These are phyloP conservation scores for Scorias spongiosa DNA, from an alignment of 2,329 filamentous ascomycete genomes.

Conservation along the genomic window DNA sequence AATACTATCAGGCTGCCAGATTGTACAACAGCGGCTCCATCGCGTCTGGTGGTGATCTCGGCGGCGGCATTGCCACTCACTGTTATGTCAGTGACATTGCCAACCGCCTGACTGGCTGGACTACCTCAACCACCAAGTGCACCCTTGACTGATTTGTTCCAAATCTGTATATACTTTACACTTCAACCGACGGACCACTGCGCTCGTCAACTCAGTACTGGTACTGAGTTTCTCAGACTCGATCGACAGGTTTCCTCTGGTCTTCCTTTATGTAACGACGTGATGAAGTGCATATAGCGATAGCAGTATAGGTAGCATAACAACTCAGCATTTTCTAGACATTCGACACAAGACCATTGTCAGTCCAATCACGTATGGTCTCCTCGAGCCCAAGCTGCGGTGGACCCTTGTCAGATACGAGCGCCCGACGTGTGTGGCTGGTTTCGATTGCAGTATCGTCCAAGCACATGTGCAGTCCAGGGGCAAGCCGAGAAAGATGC, in stretches of 20 bases:
- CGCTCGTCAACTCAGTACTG: neutral
- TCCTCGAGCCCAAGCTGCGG: no score
- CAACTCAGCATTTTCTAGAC: neutral
- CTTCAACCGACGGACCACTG: neutral
- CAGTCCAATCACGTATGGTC: no score
- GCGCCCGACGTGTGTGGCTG: no score
- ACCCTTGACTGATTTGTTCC: neutral
- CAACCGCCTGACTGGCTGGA: conserved; percentile 32
- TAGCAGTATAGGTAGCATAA: conserved; percentile 2
- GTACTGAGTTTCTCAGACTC: neutral
- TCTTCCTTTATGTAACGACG: neutral
- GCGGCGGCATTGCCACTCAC: conserved; percentile 31
- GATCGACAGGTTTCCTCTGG: neutral
- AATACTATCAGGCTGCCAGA: conserved; percentile 35
- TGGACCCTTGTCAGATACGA: no score
- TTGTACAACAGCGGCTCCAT: conserved; percentile 35
- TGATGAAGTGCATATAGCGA: neutral
- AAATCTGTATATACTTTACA: neutral
- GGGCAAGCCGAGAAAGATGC: no score
- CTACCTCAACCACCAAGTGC: conserved; percentile 6
- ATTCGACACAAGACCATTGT: no score
- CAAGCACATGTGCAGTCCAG: no score
- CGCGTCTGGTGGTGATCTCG: conserved; percentile 21
- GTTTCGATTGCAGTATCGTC: no score
- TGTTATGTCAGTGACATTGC: conserved; percentile 41